Conservation (phyloP, 1,284 basidiomycete genomes). For the Cryptococcus sp. region DNA sequence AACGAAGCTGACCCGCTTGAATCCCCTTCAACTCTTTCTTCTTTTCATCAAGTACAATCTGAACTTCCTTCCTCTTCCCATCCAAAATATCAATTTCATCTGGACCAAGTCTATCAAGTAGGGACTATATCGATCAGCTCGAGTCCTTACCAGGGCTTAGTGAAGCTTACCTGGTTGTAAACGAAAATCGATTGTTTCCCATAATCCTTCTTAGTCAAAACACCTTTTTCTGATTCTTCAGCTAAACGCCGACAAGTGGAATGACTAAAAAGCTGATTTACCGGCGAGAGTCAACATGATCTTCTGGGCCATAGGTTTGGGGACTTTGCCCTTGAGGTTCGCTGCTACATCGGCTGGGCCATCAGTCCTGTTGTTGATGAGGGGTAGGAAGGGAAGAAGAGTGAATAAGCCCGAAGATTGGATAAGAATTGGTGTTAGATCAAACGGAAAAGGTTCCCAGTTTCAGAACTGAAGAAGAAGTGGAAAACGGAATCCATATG, state of each 20-base stretch:
- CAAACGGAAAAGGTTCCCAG: no score
- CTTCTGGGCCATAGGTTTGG: constrained; percentile 75
- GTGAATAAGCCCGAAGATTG: no score
- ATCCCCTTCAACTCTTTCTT: constrained; percentile 58
- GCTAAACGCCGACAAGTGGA: not conserved
- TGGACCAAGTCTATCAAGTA: constrained; percentile 22
- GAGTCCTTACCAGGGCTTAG: not conserved
- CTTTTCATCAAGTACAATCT: constrained; percentile 60
- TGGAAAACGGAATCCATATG: not conserved
- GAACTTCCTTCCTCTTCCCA: constrained; percentile 55
- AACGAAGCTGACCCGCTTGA: constrained; percentile 54
- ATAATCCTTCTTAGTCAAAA: constrained; percentile 47
- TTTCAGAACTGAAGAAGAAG: no score
- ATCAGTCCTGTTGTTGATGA: not conserved
- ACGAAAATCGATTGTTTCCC: constrained; percentile 65
- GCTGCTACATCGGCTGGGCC: constrained; percentile 70
- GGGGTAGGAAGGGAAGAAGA: not conserved
- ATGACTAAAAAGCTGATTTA: constrained; percentile 11
- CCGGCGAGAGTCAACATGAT: constrained; percentile 71
- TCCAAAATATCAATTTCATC: constrained; percentile 29
- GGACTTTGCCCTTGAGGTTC: constrained; percentile 78
- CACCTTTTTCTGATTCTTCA: constrained; percentile 33
- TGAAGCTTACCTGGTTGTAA: constrained; percentile 44
- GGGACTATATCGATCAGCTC: constrained; percentile 3
- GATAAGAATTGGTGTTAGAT: no score